A percentile compares a stretch with the other conserved stretches of the same genome.
phyloP scores from a whole-genome alignment of 148 eudicot species.

The Amaranthus hypochondriacus region DNA sequence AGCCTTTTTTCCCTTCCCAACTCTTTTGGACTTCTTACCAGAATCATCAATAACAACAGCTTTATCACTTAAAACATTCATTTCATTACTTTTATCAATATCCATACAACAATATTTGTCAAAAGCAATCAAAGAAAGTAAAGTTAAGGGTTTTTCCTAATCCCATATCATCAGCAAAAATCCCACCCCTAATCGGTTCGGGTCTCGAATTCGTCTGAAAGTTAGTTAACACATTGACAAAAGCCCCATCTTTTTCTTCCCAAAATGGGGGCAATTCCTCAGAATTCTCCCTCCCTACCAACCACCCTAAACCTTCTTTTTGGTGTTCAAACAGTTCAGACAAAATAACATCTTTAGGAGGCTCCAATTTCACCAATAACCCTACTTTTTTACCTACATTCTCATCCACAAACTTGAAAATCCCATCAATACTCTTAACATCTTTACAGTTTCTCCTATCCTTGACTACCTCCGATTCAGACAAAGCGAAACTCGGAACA shows the following conservation, averaged over 20 bases:
- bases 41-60: constrained; percentile 15
- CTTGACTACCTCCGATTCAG: constrained; percentile 60
- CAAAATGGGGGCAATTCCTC: constrained; percentile 83
- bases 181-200: constrained; percentile 79
- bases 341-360: constrained; percentile 54
- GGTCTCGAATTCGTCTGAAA: constrained; percentile 52
- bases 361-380: constrained; percentile 44
- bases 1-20: constrained; percentile 20
- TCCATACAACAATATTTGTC: constrained; percentile 14
- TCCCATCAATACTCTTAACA: constrained; percentile 61
- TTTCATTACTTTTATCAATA: constrained; percentile 24
- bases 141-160: constrained; percentile 83
- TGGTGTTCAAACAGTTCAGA: constrained; percentile 70
- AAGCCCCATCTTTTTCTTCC: constrained; percentile 56
- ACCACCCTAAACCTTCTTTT: constrained; percentile 85
- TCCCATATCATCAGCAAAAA: constrained; percentile 97
- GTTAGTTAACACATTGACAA: constrained; percentile 75
- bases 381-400: constrained; percentile 38
- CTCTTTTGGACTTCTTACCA: constrained; percentile 23
- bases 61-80: constrained; percentile 17
- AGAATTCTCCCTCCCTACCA: constrained; percentile 67
- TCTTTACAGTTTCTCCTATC: constrained; percentile 40
- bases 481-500: constrained; percentile 46
- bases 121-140: constrained; percentile 77
- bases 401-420: constrained; percentile 65